A percentile compares a stretch with the other conserved stretches of the same genome.
phyloP scores from a whole-genome alignment of 208 protist species.

The Novymonas esmeraldas region DNA sequence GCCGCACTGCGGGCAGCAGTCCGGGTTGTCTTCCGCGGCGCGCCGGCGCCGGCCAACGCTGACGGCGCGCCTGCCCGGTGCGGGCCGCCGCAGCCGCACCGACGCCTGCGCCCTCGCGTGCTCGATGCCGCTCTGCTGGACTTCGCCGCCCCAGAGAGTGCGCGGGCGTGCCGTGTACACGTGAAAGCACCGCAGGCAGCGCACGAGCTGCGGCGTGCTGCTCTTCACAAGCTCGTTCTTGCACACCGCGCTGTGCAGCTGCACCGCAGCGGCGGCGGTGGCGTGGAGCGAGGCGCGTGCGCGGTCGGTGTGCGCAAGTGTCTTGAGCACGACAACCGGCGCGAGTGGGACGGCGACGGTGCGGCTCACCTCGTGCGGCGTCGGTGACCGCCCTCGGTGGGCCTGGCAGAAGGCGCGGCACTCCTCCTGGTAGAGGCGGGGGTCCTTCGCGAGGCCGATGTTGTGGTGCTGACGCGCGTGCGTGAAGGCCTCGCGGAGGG shows the following conservation, averaged over 20 bases:
- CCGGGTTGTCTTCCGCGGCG: constrained; percentile 30
- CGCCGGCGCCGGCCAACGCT: constrained; percentile 52
- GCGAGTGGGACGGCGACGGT: constrained; percentile 63
- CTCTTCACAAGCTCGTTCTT: constrained; percentile 72
- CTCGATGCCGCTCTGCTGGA: constrained; percentile 67
- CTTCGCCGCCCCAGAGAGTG: constrained; percentile 61
- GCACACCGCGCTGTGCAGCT: constrained; percentile 62
- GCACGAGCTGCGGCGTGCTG: constrained; percentile 57
- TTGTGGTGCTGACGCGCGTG: constrained; percentile 37
- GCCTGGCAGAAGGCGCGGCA: constrained; percentile 52
- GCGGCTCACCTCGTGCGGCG: constrained; percentile 47
- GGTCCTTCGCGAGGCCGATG: constrained; percentile 66
- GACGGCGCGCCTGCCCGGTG: constrained; percentile 39
- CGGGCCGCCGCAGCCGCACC: constrained; percentile 29
- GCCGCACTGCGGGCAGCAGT: constrained; percentile 61
- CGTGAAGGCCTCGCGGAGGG: constrained; percentile 33
- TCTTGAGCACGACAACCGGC: constrained; percentile 61
- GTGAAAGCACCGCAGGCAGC: constrained; percentile 83
- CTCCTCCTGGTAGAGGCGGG: constrained; percentile 47
- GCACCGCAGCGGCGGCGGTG: constrained; percentile 41
- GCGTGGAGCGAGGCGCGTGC: constrained; percentile 35
- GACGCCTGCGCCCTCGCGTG: constrained; percentile 51
- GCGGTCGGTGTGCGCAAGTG: constrained; percentile 37
- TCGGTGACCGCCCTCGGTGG: constrained; percentile 44
- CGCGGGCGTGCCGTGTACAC: constrained; percentile 74